Evolutionary conservation across 345 rosid genomes (phyloP), one percentile per base, ranked within the genome.

Genomic region (Jatropha curcas): DNA sequence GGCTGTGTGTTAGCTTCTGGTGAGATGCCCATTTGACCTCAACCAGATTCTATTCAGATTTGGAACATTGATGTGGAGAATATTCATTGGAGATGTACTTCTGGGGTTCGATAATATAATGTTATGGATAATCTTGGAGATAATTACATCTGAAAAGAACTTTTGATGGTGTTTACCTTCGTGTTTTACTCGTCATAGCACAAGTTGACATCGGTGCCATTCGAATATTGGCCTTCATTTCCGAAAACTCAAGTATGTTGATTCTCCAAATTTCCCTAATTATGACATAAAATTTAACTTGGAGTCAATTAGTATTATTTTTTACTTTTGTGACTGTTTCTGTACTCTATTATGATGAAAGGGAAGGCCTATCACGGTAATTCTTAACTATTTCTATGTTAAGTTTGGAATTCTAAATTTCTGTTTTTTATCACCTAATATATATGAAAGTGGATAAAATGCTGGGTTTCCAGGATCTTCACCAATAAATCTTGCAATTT

Each of bases 161-260:
- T 70, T 94, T 88, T 81, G 98, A 92, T 48, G 98, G 98, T 65
- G 87, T 87, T 74, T 79, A 73, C 72, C 96, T 95, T 57, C 88
- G 94, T 33, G 99, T n/a, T n/a, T n/a, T n/a, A 95, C 69, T 88
- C 94, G 74, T 86, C 59, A 82, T 95, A 74, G 87, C 92, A 35
- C 97, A n/a, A 95, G 89, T 72, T 95, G 87, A 95, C 92, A 56
- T 89, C 97, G 64, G 92, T n/a, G n/a, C 99, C 57, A 83, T 95
- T 79, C 88, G 94, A 74, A 92, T 95, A 82, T 74, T 95, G 80
- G 92, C 98, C 41, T 87, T 87, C 79, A 83, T 87, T 79, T 86
- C 98, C 67, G 98, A 89, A 83, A 87, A 95, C 81, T 69, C 94
- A 51, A n/a, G 98, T 92, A 89, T 76, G 92, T 73, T 43, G 62